Conservation (phyloP, 2,329 filamentous ascomycete genomes). For the Aureobasidium sp. region DNA sequence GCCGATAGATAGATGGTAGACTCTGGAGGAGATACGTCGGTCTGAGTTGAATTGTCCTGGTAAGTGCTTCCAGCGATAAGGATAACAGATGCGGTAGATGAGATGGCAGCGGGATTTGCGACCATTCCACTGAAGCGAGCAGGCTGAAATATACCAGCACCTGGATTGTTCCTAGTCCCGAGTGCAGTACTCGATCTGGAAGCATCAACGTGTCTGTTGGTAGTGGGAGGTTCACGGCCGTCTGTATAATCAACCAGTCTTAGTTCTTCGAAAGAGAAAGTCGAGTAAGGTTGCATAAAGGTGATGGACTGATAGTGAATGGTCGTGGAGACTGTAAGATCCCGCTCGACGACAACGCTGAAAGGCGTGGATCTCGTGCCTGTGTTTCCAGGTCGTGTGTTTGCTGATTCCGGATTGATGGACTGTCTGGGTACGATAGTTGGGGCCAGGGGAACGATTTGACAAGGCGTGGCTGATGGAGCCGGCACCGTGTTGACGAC, state of each 20-base stretch:
- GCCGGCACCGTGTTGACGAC: not conserved
- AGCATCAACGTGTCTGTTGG: conserved; percentile 68
- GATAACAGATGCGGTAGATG: not conserved
- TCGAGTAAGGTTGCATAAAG: conserved; percentile 72
- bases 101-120: not conserved
- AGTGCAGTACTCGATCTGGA: conserved; percentile 65
- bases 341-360: conserved; percentile 63
- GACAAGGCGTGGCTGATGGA: not conserved
- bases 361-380: conserved; percentile 63
- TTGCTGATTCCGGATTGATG: too few relatives aligned
- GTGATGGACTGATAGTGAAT: conserved; percentile 70
- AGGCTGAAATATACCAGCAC: conserved; percentile 20
- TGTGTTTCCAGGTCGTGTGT: conserved; percentile 40
- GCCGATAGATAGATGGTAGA: conserved; percentile 28
- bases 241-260: conserved; percentile 76
- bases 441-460: not conserved
- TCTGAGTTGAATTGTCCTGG: not conserved
- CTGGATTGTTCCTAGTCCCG: conserved; percentile 38
- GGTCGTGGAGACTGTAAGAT: conserved; percentile 50
- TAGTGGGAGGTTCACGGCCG: conserved; percentile 75
- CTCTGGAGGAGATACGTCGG: conserved; percentile 20
- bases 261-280: conserved; percentile 69
- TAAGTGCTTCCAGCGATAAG: not conserved
- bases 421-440: not conserved
- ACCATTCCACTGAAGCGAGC: not conserved